A percentile compares a stretch with the other conserved stretches of the same genome.
These are phyloP conservation scores for Rhodosporidiobolus odoratus DNA, from an alignment of 768 basidiomycete species.

Conservation along the genomic window DNA sequence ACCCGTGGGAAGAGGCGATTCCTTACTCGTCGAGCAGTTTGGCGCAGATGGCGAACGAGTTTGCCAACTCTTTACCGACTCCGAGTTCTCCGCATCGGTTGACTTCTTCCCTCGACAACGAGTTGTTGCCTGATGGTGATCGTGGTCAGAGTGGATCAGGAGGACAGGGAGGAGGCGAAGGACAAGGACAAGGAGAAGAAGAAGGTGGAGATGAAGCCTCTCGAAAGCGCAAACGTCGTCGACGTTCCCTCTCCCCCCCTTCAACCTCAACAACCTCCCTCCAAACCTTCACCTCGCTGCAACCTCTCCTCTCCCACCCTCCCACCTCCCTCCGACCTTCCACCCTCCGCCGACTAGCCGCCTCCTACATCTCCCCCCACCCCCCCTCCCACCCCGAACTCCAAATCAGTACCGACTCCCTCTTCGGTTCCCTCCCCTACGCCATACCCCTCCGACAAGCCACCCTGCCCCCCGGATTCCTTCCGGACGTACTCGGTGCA, in stretches of 20 bases:
- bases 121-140: background rate
- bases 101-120: no score
- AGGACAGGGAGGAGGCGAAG: background rate
- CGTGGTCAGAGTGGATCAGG: background rate
- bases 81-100: constrained; percentile 11
- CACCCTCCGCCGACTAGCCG: constrained; percentile 15
- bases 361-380: constrained; percentile 25
- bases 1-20: constrained; percentile 31
- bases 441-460: constrained; percentile 16
- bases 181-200: constrained; percentile 1
- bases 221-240: background rate
- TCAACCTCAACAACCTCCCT: constrained; percentile 13
- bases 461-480: constrained; percentile 29
- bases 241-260: constrained; percentile 28
- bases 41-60: constrained; percentile 15
- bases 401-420: constrained; percentile 27
- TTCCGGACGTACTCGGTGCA: constrained; percentile 17
- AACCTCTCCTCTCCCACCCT: constrained; percentile 14
- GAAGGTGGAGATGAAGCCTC: no score
- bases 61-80: constrained; percentile 25
- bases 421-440: constrained; percentile 33
- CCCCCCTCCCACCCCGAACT: constrained; percentile 27
- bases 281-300: constrained; percentile 4
- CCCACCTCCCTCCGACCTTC: constrained; percentile 9
- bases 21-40: constrained; percentile 21